phyloP scores from a whole-genome alignment of 768 basidiomycete species.

The Pleurotus djamor region DNA sequence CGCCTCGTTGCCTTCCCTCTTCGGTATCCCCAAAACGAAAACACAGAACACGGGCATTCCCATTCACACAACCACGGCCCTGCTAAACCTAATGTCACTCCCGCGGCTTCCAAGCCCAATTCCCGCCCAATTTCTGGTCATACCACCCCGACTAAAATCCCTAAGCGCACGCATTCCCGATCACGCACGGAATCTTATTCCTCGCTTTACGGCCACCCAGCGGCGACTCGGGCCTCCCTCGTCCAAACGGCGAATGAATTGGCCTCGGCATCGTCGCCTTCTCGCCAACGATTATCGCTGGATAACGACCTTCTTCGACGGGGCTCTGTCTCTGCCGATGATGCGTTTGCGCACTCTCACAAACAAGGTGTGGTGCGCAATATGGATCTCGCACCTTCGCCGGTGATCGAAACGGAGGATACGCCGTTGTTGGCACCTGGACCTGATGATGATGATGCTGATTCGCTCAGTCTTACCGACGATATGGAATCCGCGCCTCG shows the following conservation, averaged over 20 bases:
- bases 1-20: slow-evolving; percentile 7
- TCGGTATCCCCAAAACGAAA: too few species aligned
- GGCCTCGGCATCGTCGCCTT: slow-evolving; percentile 51
- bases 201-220: slow-evolving; percentile 74
- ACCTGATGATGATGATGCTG: slow-evolving; percentile 5
- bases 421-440: slow-evolving; percentile 40
- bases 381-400: slow-evolving; percentile 7
- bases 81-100: slow-evolving; percentile 38
- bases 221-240: slow-evolving; percentile 67
- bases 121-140: slow-evolving; percentile 18
- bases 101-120: slow-evolving; percentile 14
- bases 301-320: slow-evolving; percentile 7
- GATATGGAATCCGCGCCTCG: too few species aligned
- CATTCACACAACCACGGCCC: slow-evolving; percentile 50
- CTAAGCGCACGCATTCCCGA: slow-evolving; percentile 24
- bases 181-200: slow-evolving; percentile 43
- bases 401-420: slow-evolving; percentile 28
- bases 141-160: slow-evolving; percentile 28
- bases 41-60: slow-evolving; percentile 64
- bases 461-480: slow-evolving; percentile 19
- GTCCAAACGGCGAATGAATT: slow-evolving; percentile 87
- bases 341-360: not conserved
- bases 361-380: slow-evolving; percentile 1
- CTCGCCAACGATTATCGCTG: slow-evolving; percentile 19
- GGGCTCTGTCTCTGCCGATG: slow-evolving; percentile 2